Base-by-base conservation (phyloP, 345 rosid species). In the Limnanthes douglasii region DNA sequence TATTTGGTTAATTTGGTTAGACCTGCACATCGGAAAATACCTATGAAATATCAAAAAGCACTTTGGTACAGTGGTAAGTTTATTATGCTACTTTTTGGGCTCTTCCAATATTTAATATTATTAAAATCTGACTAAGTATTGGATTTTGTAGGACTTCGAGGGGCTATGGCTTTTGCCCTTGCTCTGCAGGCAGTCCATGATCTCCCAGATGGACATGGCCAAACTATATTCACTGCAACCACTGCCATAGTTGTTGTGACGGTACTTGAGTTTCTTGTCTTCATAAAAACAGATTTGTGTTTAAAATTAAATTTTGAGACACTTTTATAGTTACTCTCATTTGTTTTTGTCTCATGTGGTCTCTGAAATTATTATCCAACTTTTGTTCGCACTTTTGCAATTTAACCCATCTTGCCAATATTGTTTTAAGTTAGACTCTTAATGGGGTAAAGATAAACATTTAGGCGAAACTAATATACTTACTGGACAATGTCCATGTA, bases 151-250 rank as follows among this genome's bases (percentile, higher is more conserved):
- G 95, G 95, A 29, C 95, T 84, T 66, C 62, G 93, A 61, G 95
- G 98, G 31, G 98, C 98, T 14, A 90, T 90, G 98, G 98, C 98
- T 41, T 90, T 90, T 77, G 98, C 98, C 34, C 94, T 90, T 69
- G 98, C 98, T 50, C 66, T 90, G 69, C 96, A 90, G 54, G 80
- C 98, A 12, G 60, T 90, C 51, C 98, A 90, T 47, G 96, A 90
- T 51, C 94, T 90, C 46, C 92, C 94, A 8, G 95, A 79, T 51
- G 98, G 98, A 40, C 98, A 84, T 58, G 98, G 98, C 40, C 96
- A 84, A 57, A 90, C 95, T 33, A 84, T 90, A 61, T 90, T 90
- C 59, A 77, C 96, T 13, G 94, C 96, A 37, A 90, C 98, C 15
- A 90, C 98, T 27, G 94, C 96, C 24, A 90, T 90, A 50, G 94